A percentile compares a stretch with the other conserved stretches of the same genome.
These are phyloP conservation scores for Colletotrichum lindemuthianum DNA, from an alignment of 2,329 filamentous ascomycete species.

Conservation along the genomic window DNA sequence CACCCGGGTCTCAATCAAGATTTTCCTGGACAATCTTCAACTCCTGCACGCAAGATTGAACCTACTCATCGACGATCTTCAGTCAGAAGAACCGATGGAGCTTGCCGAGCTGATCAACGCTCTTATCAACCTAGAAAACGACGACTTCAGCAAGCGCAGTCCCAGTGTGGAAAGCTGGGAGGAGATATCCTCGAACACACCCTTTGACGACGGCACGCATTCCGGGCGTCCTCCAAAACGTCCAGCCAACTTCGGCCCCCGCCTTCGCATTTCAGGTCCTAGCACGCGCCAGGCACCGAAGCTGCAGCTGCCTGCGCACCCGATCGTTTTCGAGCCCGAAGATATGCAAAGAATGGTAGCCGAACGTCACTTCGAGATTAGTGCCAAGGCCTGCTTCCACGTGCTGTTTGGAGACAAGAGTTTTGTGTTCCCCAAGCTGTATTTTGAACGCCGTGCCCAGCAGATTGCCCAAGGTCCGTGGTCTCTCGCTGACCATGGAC, in stretches of 20 bases:
- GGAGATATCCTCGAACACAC: slow-evolving; percentile 71
- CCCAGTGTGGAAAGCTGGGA: slow-evolving; percentile 93
- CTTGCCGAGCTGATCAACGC: slow-evolving; percentile 76
- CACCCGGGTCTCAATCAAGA: slow-evolving; percentile 86
- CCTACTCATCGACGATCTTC: slow-evolving; percentile 82
- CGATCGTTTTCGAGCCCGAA: slow-evolving; percentile 85
- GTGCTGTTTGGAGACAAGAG: slow-evolving; percentile 97
- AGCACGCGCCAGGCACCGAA: slow-evolving; percentile 60
- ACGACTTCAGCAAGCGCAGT: slow-evolving; percentile 67
- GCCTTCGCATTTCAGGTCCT: slow-evolving; percentile 44
- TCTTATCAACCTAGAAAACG: slow-evolving; percentile 79
- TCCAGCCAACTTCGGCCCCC: slow-evolving; percentile 47
- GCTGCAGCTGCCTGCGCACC: slow-evolving; percentile 82
- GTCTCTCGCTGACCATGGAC: slow-evolving; percentile 74
- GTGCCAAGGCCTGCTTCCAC: slow-evolving; percentile 93
- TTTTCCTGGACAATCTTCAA: slow-evolving; percentile 87
- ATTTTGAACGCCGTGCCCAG: slow-evolving; percentile 82
- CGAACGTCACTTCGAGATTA: slow-evolving; percentile 88
- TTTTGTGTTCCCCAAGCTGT: slow-evolving; percentile 90
- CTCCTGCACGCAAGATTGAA: slow-evolving; percentile 87
- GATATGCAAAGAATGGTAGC: slow-evolving; percentile 80
- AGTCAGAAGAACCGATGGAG: slow-evolving; percentile 74
- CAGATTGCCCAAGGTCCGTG: slow-evolving; percentile 89
- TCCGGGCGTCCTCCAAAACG: slow-evolving; percentile 51
- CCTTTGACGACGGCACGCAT: slow-evolving; percentile 67